Evolutionary conservation across 139 green algal genomes (phyloP).

Genomic region (Monoraphidium neglectum): DNA sequence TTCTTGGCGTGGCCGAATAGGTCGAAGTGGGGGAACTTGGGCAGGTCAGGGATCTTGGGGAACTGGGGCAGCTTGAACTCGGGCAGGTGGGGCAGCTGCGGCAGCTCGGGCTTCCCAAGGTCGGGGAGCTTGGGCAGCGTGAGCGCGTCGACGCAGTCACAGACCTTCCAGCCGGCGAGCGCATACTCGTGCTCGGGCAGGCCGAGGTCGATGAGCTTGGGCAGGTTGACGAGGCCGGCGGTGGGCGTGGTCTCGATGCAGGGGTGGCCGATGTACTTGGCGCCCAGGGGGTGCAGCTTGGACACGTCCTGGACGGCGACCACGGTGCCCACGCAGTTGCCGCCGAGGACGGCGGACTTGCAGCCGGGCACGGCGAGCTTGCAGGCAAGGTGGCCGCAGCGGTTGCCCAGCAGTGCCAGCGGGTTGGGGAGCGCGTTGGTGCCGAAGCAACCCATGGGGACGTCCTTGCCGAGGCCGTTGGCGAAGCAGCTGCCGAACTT

Average conservation of each 20-base stretch:
- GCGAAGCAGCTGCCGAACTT: background rate
- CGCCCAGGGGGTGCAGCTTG: too few species aligned
- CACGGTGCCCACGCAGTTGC: slow-evolving; percentile 31
- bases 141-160: too few species aligned
- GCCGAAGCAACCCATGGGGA: slow-evolving; percentile 6
- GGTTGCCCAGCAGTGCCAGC: slow-evolving; percentile 25
- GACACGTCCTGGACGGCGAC: slow-evolving; percentile 2
- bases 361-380: slow-evolving; percentile 30
- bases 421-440: slow-evolving; percentile 8
- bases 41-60: too few species aligned
- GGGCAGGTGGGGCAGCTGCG: too few species aligned
- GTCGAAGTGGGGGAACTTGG: too few species aligned
- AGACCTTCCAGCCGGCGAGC: too few species aligned
- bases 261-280: slow-evolving; percentile 17
- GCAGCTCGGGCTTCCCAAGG: too few species aligned
- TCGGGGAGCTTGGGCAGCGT: too few species aligned
- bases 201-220: background rate
- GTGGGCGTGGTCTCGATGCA: slow-evolving; percentile 26
- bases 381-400: slow-evolving; percentile 24
- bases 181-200: background rate
- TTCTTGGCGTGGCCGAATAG: too few species aligned
- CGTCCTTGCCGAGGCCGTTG: too few species aligned
- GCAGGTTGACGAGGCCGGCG: background rate
- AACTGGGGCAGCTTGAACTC: too few species aligned
- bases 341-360: slow-evolving; percentile 8